Percentiles rank a stretch among this genome's conserved stretches.
These are phyloP conservation scores for Macroventuria anomochaeta DNA, from an alignment of 2,329 filamentous ascomycete species.

Conservation along the genomic window DNA sequence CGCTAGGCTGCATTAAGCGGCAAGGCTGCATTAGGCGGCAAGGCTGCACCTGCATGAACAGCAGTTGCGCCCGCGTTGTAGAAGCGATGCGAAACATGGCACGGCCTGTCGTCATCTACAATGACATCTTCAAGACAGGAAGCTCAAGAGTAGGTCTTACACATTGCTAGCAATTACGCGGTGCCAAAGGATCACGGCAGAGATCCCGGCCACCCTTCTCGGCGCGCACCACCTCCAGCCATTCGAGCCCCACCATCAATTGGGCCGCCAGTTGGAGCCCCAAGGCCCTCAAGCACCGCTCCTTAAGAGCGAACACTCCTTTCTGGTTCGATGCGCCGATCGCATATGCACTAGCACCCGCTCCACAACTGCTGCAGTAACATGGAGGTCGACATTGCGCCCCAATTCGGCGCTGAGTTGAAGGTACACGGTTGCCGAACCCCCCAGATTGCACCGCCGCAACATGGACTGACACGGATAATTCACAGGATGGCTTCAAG, in stretches of 20 bases:
- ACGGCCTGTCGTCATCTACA: not conserved
- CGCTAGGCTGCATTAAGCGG: constrained; percentile 35
- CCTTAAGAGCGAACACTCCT: constrained; percentile 17
- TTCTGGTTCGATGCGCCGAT: constrained; percentile 26
- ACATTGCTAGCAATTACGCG: constrained; percentile 5
- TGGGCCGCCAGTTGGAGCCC: constrained; percentile 33
- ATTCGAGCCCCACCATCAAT: constrained; percentile 39
- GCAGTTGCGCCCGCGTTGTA: constrained; percentile 23
- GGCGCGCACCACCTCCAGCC: constrained; percentile 38
- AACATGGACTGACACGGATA: constrained; percentile 36
- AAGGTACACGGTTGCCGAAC: constrained; percentile 67
- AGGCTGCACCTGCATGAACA: constrained; percentile 27
- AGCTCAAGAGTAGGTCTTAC: not conserved
- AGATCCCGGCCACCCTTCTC: constrained; percentile 31
- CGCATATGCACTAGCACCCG: constrained; percentile 25
- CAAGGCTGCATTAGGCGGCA: constrained; percentile 26
- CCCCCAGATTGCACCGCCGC: constrained; percentile 18
- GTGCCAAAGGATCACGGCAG: constrained; percentile 21
- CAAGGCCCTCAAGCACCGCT: constrained; percentile 29
- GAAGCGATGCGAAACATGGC: constrained; percentile 11
- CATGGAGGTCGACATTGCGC: constrained; percentile 84
- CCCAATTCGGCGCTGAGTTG: constrained; percentile 90
- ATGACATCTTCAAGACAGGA: not conserved
- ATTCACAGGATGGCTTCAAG: constrained; percentile 87
- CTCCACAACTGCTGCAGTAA: constrained; percentile 25